Percentiles rank a stretch among this genome's conserved stretches.
Evolutionary conservation across 2,329 filamentous ascomycete species (phyloP).

Genomic region (Claviceps pazoutovae): DNA sequence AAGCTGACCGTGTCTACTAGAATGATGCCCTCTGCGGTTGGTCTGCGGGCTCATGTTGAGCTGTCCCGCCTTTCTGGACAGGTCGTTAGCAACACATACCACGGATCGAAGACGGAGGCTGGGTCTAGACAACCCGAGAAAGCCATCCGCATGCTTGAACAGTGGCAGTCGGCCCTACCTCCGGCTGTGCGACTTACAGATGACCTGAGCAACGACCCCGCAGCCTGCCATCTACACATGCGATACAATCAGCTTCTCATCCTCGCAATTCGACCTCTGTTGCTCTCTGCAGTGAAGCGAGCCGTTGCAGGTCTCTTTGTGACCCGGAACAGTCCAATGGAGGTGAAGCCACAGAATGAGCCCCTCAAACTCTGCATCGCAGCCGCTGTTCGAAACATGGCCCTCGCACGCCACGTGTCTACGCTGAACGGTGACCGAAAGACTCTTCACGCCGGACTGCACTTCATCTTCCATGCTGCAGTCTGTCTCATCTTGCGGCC

Average conservation of each 20-base stretch:
- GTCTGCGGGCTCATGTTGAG: slow-evolving; percentile 31
- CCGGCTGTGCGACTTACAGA: slow-evolving; percentile 23
- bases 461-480: slow-evolving; percentile 37
- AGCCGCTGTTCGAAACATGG: slow-evolving; percentile 32
- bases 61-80: slow-evolving; percentile 33
- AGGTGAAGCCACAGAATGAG: slow-evolving; percentile 11
- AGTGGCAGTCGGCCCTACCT: slow-evolving; percentile 27
- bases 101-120: slow-evolving; percentile 15
- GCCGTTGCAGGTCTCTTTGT: slow-evolving; percentile 28
- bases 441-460: slow-evolving; percentile 30
- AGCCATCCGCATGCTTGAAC: slow-evolving; percentile 26
- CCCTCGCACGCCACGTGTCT: slow-evolving; percentile 27
- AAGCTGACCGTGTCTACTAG: slow-evolving; percentile 12
- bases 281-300: slow-evolving; percentile 33
- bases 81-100: slow-evolving; percentile 33
- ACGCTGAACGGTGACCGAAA: slow-evolving; percentile 23
- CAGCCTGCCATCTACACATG: slow-evolving; percentile 34
- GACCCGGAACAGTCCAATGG: slow-evolving; percentile 12
- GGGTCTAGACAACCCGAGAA: slow-evolving; percentile 21
- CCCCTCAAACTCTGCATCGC: slow-evolving; percentile 26
- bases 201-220: slow-evolving; percentile 25
- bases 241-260: slow-evolving; percentile 36
- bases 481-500: slow-evolving; percentile 32
- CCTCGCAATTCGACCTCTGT: slow-evolving; percentile 31
- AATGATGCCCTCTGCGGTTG: slow-evolving; percentile 27